phyloP scores from a whole-genome alignment of 1,284 basidiomycete genomes.

The Fomitiporia mediterranea region DNA sequence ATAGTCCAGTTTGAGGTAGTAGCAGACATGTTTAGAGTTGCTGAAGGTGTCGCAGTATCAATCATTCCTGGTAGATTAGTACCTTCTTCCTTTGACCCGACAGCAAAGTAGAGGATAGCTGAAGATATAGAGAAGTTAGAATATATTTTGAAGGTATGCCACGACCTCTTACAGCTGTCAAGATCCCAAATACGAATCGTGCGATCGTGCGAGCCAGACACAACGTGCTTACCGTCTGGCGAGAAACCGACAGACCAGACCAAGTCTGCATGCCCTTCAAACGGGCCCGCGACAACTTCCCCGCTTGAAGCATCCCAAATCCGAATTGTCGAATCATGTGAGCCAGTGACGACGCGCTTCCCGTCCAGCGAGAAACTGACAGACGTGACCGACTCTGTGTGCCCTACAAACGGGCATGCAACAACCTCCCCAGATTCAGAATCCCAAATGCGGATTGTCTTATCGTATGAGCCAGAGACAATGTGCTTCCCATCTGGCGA shows the following conservation, averaged over 20 bases:
- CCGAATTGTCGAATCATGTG: not conserved
- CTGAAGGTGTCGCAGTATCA: not conserved
- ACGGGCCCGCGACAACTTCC: not conserved
- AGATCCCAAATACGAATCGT: conserved; percentile 1
- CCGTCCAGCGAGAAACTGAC: not conserved
- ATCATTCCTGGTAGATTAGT: not conserved
- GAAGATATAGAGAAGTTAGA: too few species aligned
- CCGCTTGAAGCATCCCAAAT: not conserved
- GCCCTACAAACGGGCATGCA: not conserved
- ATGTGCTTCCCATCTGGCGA: not conserved
- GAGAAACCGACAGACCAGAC: not conserved
- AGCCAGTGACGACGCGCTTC: not conserved
- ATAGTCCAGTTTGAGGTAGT: not conserved
- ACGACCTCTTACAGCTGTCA: not conserved
- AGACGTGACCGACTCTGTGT: not conserved
- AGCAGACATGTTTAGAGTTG: not conserved
- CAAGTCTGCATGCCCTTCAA: not conserved
- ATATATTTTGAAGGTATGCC: too few species aligned
- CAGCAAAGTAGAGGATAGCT: not conserved
- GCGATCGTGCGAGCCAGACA: not conserved
- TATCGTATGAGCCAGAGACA: not conserved
- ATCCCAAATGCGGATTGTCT: not conserved
- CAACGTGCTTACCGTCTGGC: not conserved
- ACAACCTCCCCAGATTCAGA: not conserved
- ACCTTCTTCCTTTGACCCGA: not conserved